These are phyloP conservation scores for Eucalyptus regnans DNA, from an alignment of 345 rosid species.

Conservation along the genomic window DNA sequence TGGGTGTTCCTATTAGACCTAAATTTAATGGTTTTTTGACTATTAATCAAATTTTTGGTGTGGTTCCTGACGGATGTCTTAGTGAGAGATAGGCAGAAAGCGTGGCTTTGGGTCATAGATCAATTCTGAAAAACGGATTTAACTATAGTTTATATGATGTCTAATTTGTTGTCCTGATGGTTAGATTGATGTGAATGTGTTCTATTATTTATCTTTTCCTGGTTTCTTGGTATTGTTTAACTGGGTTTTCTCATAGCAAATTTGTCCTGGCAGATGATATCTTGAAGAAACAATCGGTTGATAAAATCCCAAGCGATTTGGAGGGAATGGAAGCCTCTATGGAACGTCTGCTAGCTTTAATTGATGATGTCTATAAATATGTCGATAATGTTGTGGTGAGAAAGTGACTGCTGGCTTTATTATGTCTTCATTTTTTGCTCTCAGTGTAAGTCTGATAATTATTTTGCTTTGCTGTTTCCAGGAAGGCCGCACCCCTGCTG, in stretches of 20 bases:
- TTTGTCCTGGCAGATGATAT: constrained; percentile 38
- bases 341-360: constrained; percentile 56
- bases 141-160: not conserved
- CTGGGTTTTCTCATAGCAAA: not conserved
- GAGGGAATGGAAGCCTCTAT: constrained; percentile 95
- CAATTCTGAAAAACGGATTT: not conserved
- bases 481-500: constrained; percentile 66
- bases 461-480: constrained; percentile 1
- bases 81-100: not conserved
- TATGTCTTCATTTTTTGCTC: not conserved
- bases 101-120: not conserved
- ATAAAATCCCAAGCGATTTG: constrained; percentile 88
- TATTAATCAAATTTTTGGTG: not conserved
- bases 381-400: constrained; percentile 88
- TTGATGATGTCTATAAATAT: constrained; percentile 64
- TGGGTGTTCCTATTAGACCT: not conserved
- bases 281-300: constrained; percentile 54
- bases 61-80: not conserved
- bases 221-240: not conserved
- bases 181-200: not conserved
- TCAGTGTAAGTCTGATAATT: not conserved
- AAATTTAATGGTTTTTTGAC: not conserved
- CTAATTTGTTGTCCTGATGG: not conserved
- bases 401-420: not conserved
- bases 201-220: not conserved